A percentile compares a stretch with the other conserved stretches of the same genome.
These are phyloP conservation scores for Cystofilobasidium macerans DNA, from an alignment of 768 basidiomycete genomes.

Conservation along the genomic window DNA sequence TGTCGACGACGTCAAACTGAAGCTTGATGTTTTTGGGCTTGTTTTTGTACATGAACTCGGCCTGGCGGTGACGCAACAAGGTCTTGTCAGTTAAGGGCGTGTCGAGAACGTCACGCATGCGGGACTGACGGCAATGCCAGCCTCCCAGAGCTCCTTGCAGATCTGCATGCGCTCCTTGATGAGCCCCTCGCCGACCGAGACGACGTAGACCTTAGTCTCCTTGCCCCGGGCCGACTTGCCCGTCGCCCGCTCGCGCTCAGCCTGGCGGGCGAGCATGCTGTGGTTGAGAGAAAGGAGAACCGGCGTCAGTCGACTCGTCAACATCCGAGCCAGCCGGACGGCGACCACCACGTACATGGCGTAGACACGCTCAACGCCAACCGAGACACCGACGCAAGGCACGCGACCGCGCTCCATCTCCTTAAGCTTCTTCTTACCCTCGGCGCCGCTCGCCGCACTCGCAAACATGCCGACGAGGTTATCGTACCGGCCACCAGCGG, in stretches of 20 bases:
- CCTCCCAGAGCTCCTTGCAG: constrained; percentile 66
- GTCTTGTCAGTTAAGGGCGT: background rate
- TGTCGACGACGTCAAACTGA: constrained; percentile 84
- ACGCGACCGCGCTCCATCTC: constrained; percentile 43
- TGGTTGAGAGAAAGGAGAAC: background rate
- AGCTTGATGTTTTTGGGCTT: constrained; percentile 69
- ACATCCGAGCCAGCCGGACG: too few species aligned
- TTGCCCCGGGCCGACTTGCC: constrained; percentile 57
- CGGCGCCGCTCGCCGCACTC: constrained; percentile 55
- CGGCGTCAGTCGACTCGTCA: background rate
- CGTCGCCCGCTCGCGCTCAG: constrained; percentile 51
- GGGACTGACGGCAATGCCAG: constrained; percentile 66
- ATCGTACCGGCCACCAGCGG: constrained; percentile 96
- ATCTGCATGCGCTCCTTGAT: constrained; percentile 72
- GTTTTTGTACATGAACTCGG: constrained; percentile 82
- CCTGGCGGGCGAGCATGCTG: constrained; percentile 60
- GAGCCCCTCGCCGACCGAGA: constrained; percentile 80
- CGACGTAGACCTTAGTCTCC: constrained; percentile 86
- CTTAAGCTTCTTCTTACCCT: constrained; percentile 41
- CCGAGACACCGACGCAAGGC: constrained; percentile 84
- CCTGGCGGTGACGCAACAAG: constrained; percentile 46
- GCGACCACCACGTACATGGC: constrained; percentile 43
- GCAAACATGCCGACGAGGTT: constrained; percentile 81
- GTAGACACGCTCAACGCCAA: constrained; percentile 89
- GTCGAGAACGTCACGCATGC: background rate